Percentiles rank a stretch among this genome's conserved stretches.
phyloP scores from a whole-genome alignment of 495 filamentous ascomycete species.

The Podospora australis region DNA sequence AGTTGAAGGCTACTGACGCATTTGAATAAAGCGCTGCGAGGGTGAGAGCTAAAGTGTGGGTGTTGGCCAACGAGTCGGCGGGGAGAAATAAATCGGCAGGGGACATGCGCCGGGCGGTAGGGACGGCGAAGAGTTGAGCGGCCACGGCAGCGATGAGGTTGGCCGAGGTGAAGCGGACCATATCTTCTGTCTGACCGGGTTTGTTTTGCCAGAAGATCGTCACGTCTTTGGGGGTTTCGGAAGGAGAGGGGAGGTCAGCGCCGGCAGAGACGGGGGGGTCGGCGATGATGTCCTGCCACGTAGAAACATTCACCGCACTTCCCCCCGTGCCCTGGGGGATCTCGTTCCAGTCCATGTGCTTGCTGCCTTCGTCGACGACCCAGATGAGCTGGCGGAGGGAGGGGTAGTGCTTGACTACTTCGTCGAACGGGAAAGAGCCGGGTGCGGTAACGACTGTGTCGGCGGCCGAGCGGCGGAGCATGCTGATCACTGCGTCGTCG shows the following conservation, averaged over 20 bases:
- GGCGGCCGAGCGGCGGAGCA: conserved; percentile 62
- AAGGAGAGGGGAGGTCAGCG: conserved; percentile 37
- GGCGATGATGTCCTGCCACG: conserved; percentile 80
- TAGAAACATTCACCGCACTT: conserved; percentile 64
- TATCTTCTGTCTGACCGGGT: conserved; percentile 48
- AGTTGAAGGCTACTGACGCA: conserved; percentile 81
- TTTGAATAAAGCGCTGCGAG: conserved; percentile 78
- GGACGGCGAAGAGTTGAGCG: conserved; percentile 68
- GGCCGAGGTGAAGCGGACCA: conserved; percentile 68
- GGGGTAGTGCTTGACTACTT: conserved; percentile 58
- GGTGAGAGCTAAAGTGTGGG: conserved; percentile 72
- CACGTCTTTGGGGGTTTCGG: conserved; percentile 45
- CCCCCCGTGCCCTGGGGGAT: conserved; percentile 68
- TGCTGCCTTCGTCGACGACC: conserved; percentile 87
- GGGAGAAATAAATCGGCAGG: conserved; percentile 80
- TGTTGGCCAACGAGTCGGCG: conserved; percentile 70
- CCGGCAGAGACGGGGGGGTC: conserved; percentile 47
- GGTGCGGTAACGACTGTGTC: conserved; percentile 81
- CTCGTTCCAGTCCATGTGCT: conserved; percentile 85
- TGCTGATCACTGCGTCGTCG: conserved; percentile 55
- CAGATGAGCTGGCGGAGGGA: conserved; percentile 76
- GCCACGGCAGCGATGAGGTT: conserved; percentile 77
- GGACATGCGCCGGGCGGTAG: conserved; percentile 62
- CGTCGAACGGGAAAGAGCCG: conserved; percentile 77
- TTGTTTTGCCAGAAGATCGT: conserved; percentile 57